phyloP scores from a whole-genome alignment of 345 rosid genomes.

The Limnanthes douglasii region DNA sequence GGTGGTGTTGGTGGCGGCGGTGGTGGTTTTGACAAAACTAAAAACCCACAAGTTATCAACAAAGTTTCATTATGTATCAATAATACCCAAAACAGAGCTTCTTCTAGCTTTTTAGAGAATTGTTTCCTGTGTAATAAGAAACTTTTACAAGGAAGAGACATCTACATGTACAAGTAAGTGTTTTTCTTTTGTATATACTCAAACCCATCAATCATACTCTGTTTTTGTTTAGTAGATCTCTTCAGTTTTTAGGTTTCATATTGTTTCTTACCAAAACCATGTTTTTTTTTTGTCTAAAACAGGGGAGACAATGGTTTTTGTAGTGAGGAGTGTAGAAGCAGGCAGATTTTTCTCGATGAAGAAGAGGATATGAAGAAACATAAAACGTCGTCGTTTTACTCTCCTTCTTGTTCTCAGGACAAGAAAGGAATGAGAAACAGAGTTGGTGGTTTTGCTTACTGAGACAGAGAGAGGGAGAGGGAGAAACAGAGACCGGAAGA shows the following conservation, averaged over 20 bases:
- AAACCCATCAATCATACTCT: background rate
- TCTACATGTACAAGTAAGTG: conserved; percentile 93
- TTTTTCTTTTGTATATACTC: background rate
- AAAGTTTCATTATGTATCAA: conserved; percentile 25
- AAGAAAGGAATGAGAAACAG: conserved; percentile 33
- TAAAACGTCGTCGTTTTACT: conserved; percentile 11
- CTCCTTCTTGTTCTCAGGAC: conserved; percentile 24
- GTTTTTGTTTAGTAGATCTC: background rate
- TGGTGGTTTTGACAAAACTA: conserved; percentile 10
- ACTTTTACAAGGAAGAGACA: conserved; percentile 58
- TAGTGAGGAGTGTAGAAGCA: conserved; percentile 86
- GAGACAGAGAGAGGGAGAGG: conserved; percentile 5
- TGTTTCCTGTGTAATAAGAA: conserved; percentile 63
- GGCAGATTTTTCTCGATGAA: conserved; percentile 75
- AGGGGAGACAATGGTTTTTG: conserved; percentile 85
- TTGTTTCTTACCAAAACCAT: no score
- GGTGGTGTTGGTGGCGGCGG: background rate
- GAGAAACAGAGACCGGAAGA: no score
- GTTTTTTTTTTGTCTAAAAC: background rate
- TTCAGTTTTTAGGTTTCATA: conserved; percentile 1
- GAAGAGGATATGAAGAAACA: conserved; percentile 34
- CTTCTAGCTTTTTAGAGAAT: conserved; percentile 37
- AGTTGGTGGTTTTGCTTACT: conserved; percentile 48
- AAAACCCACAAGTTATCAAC: conserved; percentile 41
- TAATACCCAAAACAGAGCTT: background rate